These are phyloP conservation scores for Talaromyces proteolyticus DNA, from an alignment of 495 filamentous ascomycete genomes.

Conservation along the genomic window DNA sequence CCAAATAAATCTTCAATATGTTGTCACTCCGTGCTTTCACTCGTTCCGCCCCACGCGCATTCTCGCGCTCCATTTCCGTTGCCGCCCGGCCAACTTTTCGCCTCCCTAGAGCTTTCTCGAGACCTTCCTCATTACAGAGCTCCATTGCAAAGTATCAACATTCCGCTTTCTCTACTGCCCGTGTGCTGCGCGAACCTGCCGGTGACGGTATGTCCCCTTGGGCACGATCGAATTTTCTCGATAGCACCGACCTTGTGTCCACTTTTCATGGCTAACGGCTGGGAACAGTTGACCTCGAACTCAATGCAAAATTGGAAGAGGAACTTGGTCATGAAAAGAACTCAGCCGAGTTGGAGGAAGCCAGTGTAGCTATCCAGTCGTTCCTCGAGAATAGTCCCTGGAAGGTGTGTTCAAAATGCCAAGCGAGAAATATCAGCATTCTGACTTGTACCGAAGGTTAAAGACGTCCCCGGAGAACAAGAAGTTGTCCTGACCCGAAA, in stretches of 20 bases:
- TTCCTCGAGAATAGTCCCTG: constrained; percentile 71
- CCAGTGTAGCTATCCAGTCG: constrained; percentile 67
- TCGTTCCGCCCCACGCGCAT: constrained; percentile 64
- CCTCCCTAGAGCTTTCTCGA: constrained; percentile 37
- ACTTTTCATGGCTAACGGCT: not conserved
- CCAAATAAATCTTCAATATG: constrained; percentile 49
- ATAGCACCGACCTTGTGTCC: too few relatives aligned
- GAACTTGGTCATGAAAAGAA: constrained; percentile 42
- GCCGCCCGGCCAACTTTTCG: constrained; percentile 40
- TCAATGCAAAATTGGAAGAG: constrained; percentile 42
- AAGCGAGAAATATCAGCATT: constrained; percentile 59
- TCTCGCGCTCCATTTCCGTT: constrained; percentile 53
- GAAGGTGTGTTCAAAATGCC: constrained; percentile 52
- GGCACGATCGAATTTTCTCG: too few relatives aligned
- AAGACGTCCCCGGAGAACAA: constrained; percentile 76
- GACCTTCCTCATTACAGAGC: constrained; percentile 44
- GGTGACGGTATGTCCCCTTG: constrained; percentile 45
- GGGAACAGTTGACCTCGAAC: constrained; percentile 36
- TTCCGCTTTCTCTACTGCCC: constrained; percentile 70
- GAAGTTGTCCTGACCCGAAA: constrained; percentile 79
- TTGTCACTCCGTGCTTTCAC: constrained; percentile 66
- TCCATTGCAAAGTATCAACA: constrained; percentile 47
- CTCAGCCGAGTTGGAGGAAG: constrained; percentile 38
- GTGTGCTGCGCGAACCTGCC: constrained; percentile 47
- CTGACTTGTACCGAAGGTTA: too few relatives aligned